Conservation (phyloP, 2,329 filamentous ascomycete species). For the Nigrospora oryzae region DNA sequence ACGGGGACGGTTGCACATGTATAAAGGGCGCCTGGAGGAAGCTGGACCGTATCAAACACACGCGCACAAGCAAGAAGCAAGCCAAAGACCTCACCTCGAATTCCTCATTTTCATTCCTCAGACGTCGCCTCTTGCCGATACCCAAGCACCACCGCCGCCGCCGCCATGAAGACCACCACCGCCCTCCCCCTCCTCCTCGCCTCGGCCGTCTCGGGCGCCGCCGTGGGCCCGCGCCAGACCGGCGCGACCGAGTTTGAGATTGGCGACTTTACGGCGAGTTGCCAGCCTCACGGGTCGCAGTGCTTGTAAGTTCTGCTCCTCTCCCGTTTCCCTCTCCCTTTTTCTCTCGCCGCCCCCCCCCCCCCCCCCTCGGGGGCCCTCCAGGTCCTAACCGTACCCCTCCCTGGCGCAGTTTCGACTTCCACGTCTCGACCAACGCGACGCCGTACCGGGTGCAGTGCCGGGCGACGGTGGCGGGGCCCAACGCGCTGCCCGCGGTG, state of each 20-base stretch:
- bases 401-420: neutral
- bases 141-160: neutral
- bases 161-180: neutral
- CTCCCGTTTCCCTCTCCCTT: too few relatives aligned
- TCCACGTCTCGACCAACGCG: neutral
- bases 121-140: neutral
- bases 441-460: neutral
- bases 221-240: neutral
- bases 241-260: neutral
- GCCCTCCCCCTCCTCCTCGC: neutral
- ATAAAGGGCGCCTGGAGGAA: too few relatives aligned
- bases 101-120: too few relatives aligned
- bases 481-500: neutral
- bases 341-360: too few relatives aligned
- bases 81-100: too few relatives aligned
- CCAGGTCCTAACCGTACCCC: neutral
- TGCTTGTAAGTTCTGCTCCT: neutral
- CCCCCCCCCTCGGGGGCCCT: neutral
- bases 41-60: too few relatives aligned
- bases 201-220: constrained; percentile 1
- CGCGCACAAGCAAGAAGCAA: too few relatives aligned
- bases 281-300: neutral
- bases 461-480: neutral
- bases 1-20: too few relatives aligned
- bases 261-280: neutral